Evolutionary conservation across 345 rosid genomes (phyloP), one percentile per base, ranked within the genome.

Genomic region (Rubroshorea leprosula): DNA sequence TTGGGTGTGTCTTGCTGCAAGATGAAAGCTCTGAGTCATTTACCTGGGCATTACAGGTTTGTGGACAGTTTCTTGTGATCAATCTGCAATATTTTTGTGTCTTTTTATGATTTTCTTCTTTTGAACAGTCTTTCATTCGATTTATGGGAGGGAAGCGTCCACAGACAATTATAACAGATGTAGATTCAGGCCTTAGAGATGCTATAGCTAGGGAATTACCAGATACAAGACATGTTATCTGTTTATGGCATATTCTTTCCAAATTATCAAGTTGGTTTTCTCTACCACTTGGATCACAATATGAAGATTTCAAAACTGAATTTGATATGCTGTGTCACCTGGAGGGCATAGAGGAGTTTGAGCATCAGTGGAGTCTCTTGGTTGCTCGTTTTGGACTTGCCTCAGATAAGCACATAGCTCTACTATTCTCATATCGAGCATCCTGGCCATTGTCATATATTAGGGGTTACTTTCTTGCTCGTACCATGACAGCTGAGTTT

Each of bases 21-120:
- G 98, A 84, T 65, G 96, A 89, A 68, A 84, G 66, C 55, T 70
- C 67, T 25, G 63, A 64, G 57, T 83, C 98, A n/a, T 86, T 86
- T 27, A 23, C 82, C 35, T 92, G 98, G 95, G 98, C 96, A 62
- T 70, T 89, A 72, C 96, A 91, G 97, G 97, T 90, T 83, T 55
- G 90, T 80, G 73, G 66, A 64, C 56, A 10, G 22, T 69, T 72
- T 52, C 25, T 63, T 71, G 58, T 78, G 51, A 64, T 57, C 65
- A 47, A 20, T 68, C 69, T 67, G 61, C 70, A 49, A 52, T 53
- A 26, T 74, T 65, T 31, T 67, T 53, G 25, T 68, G 47, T 68
- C 56, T 68, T 45, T 69, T 76, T 58, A 35, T 63, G 51, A 55
- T 55, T 55, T 67, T 73, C 63, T 78, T 72, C 65, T 74, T 79